A percentile compares a stretch with the other conserved stretches of the same genome.
phyloP scores from a whole-genome alignment of 768 basidiomycete species.

The Daedalea quercina region DNA sequence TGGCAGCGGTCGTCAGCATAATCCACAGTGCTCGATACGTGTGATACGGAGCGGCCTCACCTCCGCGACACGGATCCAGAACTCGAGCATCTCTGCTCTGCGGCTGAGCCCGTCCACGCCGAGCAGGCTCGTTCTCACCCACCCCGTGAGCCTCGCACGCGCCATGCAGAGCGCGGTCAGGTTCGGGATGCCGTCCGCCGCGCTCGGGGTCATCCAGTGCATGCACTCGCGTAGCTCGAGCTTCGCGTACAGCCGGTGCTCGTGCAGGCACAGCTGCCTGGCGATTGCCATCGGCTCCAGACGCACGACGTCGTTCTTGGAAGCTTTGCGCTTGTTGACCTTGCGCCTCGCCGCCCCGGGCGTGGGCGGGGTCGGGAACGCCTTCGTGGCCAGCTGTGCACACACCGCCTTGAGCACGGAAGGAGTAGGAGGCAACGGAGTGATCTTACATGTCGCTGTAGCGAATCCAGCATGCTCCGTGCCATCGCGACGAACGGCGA shows the following conservation, averaged over 20 bases:
- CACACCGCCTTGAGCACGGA: neutral
- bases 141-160: constrained; percentile 55
- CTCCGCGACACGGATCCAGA: constrained; percentile 78
- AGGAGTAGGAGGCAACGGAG: neutral
- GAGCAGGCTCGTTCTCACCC: constrained; percentile 63
- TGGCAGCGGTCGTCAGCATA: constrained; percentile 17
- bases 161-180: constrained; percentile 49
- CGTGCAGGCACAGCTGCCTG: constrained; percentile 74
- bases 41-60: constrained; percentile 26
- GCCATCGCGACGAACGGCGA: constrained; percentile 37
- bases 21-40: too few relatives aligned
- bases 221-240: constrained; percentile 74
- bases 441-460: constrained; percentile 48
- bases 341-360: constrained; percentile 16
- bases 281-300: constrained; percentile 67
- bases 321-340: constrained; percentile 37
- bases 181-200: constrained; percentile 33
- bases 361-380: constrained; percentile 7
- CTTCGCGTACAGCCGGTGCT: constrained; percentile 61
- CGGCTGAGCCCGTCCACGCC: constrained; percentile 42
- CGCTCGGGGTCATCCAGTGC: constrained; percentile 40
- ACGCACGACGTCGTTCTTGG: constrained; percentile 56
- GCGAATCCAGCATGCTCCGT: constrained; percentile 40
- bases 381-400: neutral
- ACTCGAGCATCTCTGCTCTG: constrained; percentile 54